Base-by-base conservation (phyloP, 2,329 filamentous ascomycete genomes). In the Cylindrodendrum hubeiense region DNA sequence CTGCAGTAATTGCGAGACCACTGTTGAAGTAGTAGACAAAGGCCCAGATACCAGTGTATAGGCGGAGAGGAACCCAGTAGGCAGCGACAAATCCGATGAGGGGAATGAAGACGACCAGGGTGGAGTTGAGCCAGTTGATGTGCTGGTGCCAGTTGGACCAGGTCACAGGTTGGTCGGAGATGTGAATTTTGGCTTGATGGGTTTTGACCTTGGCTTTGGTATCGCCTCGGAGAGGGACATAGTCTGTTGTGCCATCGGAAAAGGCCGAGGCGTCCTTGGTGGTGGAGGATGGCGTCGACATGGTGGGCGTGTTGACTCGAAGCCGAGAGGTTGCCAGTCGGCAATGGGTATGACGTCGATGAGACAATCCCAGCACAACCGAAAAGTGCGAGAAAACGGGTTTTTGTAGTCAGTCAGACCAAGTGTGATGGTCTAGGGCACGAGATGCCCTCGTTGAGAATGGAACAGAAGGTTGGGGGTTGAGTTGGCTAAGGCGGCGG, bases 111-210 rank as follows among this genome's bases (percentile, higher is more conserved):
- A 97, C 80, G 78, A 97, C 95, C 79, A 97, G 87, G 68, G 86
- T 87, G 66, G 93, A 90, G 80, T 97, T 97, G 71, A 97, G 86
- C 94, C 94, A 97, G 87, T 97, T 94, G 85, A 97, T 87, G 79
- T 97, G 94, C 83, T 95, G 91, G 83, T 94, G 90, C 93, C 93
- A 96, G 84, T 97, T 97, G 75, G 86, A 84, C 81, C 85, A 86
- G 63, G 93, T 97, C 74, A 97, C 91, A 60, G 92, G 91, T 69
- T 88, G 88, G 69, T 97, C 94, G 68, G 93, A 90, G 81, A 97
- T 96, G 81, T 97, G 94, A 21, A 60, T 50, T 24, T 54, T 60
- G 22, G 91, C 87, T 83, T 97, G 97, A 84, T 91, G 84, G 61
- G 78, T 46, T 66, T 89, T 87, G 71, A 82, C 80, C 76, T 82